phyloP scores from a whole-genome alignment of 805 yeast genomes.

The Blastobotrys chiropterorum region DNA sequence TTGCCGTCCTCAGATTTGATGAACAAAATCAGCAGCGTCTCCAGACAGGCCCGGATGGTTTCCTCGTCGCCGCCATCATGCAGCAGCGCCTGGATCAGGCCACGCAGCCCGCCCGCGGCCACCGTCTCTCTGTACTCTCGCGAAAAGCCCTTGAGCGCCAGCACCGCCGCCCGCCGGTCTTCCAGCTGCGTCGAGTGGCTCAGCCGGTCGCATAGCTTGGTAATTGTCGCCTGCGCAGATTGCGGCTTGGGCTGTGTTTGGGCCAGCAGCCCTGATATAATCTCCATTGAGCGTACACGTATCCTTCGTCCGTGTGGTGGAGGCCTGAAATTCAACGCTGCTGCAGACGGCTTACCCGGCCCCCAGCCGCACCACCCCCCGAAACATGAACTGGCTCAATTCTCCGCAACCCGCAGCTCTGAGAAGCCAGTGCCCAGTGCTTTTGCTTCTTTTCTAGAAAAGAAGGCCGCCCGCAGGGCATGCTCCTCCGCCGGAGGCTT shows the following conservation, averaged over 20 bases:
- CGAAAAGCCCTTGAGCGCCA: constrained; percentile 82
- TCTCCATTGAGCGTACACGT: constrained; percentile 16
- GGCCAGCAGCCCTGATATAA: constrained; percentile 34
- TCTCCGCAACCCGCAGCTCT: too few species aligned
- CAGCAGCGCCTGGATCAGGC: constrained; percentile 57
- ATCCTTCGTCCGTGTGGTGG: background rate
- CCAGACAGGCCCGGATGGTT: constrained; percentile 72
- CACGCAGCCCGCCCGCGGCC: constrained; percentile 77
- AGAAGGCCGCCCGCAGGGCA: too few species aligned
- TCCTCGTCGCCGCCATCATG: constrained; percentile 66
- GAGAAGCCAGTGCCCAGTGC: too few species aligned
- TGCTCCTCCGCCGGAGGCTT: too few species aligned
- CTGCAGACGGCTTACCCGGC: background rate
- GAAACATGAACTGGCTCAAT: too few species aligned
- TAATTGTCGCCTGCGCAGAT: constrained; percentile 75
- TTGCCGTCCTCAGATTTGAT: constrained; percentile 55
- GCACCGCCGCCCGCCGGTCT: constrained; percentile 86
- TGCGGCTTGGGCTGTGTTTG: constrained; percentile 45
- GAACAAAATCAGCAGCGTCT: constrained; percentile 76
- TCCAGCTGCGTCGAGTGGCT: constrained; percentile 73
- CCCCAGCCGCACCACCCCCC: too few species aligned
- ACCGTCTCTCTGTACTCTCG: constrained; percentile 86
- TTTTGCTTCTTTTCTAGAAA: too few species aligned
- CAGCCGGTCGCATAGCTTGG: constrained; percentile 81
- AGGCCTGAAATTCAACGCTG: too few species aligned